Percentiles rank a stretch among this genome's conserved stretches.
phyloP scores from a whole-genome alignment of 306 rosid species.

The Fagus sylvatica region DNA sequence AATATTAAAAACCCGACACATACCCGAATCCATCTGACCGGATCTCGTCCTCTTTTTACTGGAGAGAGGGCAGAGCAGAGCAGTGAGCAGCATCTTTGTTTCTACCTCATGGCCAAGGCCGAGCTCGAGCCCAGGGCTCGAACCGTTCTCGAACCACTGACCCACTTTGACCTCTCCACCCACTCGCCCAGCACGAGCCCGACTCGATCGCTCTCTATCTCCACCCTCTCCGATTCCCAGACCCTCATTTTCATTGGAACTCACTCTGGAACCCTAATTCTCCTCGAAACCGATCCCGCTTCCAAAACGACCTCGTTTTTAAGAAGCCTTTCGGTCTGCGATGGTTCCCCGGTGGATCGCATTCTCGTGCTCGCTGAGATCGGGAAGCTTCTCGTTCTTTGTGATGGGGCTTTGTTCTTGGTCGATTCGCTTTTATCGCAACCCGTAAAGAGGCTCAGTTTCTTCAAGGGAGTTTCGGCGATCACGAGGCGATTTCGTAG shows the following conservation, averaged over 20 bases:
- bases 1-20: too few species aligned
- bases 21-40: too few species aligned
- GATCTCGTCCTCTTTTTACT: too few species aligned
- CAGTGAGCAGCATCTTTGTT: too few species aligned
- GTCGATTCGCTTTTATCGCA: conserved; percentile 57
- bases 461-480: conserved; percentile 59
- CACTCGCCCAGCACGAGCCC: conserved; percentile 47
- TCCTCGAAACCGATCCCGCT: conserved; percentile 33
- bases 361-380: conserved; percentile 53
- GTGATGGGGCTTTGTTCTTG: conserved; percentile 66
- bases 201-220: conserved; percentile 60
- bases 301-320: conserved; percentile 25
- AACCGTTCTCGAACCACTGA: conserved; percentile 69
- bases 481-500: conserved; percentile 55
- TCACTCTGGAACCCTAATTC: conserved; percentile 59
- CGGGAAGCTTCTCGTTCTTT: conserved; percentile 59
- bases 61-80: too few species aligned
- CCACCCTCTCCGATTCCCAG: conserved; percentile 41
- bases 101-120: conserved; percentile 47
- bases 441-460: conserved; percentile 53
- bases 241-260: conserved; percentile 66
- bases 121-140: conserved; percentile 58
- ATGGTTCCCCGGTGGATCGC: conserved; percentile 51
- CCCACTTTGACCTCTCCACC: conserved; percentile 56
- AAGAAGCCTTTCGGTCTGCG: conserved; percentile 48